phyloP scores from a whole-genome alignment of 108 stramenopile genomes.

The Pseudonitzschia delicatissima region DNA sequence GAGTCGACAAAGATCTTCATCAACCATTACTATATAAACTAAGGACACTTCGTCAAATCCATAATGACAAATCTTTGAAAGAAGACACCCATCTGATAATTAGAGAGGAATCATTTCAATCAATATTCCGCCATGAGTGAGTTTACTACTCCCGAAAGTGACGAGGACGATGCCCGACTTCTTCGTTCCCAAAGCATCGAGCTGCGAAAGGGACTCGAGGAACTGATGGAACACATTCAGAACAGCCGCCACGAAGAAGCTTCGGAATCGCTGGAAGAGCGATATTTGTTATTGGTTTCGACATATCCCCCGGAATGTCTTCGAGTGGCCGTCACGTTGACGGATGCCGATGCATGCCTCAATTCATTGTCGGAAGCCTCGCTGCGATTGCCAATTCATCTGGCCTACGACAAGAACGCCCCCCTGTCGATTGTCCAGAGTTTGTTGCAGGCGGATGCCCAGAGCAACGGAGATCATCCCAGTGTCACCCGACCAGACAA shows the following conservation, averaged over 20 bases:
- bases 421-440: slow-evolving; percentile 51
- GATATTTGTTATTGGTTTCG: slow-evolving; percentile 50
- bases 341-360: slow-evolving; percentile 5
- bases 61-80: too few species aligned
- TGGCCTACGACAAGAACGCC: slow-evolving; percentile 68
- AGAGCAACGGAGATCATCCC: slow-evolving; percentile 5
- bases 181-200: background rate
- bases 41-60: too few species aligned
- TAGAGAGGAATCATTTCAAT: too few species aligned
- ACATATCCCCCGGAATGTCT: slow-evolving; percentile 40
- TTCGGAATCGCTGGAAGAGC: slow-evolving; percentile 37
- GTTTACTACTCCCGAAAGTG: too few species aligned
- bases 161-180: too few species aligned
- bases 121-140: too few species aligned
- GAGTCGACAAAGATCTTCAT: too few species aligned
- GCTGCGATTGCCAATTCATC: slow-evolving; percentile 50
- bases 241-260: slow-evolving; percentile 15
- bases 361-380: slow-evolving; percentile 17
- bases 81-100: too few species aligned
- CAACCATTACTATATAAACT: too few species aligned
- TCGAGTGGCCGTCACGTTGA: slow-evolving; percentile 43
- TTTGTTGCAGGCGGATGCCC: slow-evolving; percentile 46
- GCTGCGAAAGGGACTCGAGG: slow-evolving; percentile 27
- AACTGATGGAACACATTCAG: slow-evolving; percentile 17
- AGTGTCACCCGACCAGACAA: slow-evolving; percentile 39